Conservation (phyloP, 2,329 filamentous ascomycete genomes). For the Geosmithia putterillii region DNA sequence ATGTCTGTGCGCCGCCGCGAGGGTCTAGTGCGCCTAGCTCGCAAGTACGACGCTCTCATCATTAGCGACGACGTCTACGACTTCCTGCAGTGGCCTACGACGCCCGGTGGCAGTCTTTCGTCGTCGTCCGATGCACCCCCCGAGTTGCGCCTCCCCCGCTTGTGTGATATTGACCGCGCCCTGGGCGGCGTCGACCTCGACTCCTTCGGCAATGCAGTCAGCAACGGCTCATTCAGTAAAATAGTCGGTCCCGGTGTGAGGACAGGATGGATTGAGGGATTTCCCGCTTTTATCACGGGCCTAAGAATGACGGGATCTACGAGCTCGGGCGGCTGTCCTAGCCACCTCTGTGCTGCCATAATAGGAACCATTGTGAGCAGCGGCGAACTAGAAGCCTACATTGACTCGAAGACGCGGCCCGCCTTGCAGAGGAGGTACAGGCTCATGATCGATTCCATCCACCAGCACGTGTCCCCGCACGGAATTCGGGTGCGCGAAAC, state of each 20-base stretch:
- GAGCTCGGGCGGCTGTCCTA: slow-evolving; percentile 44
- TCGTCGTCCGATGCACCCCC: slow-evolving; percentile 8
- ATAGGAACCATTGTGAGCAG: slow-evolving; percentile 32
- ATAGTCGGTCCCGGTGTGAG: slow-evolving; percentile 69
- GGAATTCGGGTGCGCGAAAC: slow-evolving; percentile 35
- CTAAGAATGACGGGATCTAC: slow-evolving; percentile 40
- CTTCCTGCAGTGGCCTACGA: slow-evolving; percentile 64
- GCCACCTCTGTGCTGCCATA: slow-evolving; percentile 39
- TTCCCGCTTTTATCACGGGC: slow-evolving; percentile 37
- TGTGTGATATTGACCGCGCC: slow-evolving; percentile 66
- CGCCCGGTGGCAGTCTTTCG: background rate
- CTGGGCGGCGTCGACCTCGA: slow-evolving; percentile 41
- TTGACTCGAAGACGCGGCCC: slow-evolving; percentile 28
- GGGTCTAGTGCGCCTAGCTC: slow-evolving; percentile 61
- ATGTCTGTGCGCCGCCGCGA: slow-evolving; percentile 60
- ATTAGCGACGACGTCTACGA: slow-evolving; percentile 92
- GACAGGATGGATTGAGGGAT: slow-evolving; percentile 80
- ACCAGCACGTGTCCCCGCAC: slow-evolving; percentile 46
- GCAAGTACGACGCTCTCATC: slow-evolving; percentile 69
- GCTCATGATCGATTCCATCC: slow-evolving; percentile 45
- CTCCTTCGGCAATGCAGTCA: slow-evolving; percentile 65
- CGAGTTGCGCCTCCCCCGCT: slow-evolving; percentile 52
- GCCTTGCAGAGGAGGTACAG: slow-evolving; percentile 31
- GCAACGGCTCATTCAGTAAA: slow-evolving; percentile 87
- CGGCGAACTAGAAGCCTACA: slow-evolving; percentile 30